A percentile compares a stretch with the other conserved stretches of the same genome.
Evolutionary conservation across 495 filamentous ascomycete species (phyloP).

Genomic region (Lophiostoma macrostomum): DNA sequence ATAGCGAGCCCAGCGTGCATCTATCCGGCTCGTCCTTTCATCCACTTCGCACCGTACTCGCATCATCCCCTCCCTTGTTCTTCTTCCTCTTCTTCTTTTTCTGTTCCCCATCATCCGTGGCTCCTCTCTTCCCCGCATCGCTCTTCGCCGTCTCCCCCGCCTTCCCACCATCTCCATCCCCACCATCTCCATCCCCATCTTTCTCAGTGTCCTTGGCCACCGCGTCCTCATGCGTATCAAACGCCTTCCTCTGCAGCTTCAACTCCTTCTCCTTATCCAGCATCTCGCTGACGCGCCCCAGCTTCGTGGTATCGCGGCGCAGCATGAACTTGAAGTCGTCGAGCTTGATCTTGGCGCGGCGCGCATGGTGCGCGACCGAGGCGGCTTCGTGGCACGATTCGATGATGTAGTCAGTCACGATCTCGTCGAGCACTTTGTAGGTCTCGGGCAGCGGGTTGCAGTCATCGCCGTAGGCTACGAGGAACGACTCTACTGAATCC

Average conservation of each 20-base stretch:
- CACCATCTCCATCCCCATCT: conserved; percentile 6
- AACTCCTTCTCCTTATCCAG: conserved; percentile 76
- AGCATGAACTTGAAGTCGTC: conserved; percentile 96
- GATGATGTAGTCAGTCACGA: conserved; percentile 76
- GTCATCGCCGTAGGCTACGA: conserved; percentile 83
- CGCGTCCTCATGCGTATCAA: conserved; percentile 53
- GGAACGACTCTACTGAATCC: conserved; percentile 66
- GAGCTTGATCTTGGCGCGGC: conserved; percentile 92
- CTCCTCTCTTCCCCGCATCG: too few relatives aligned
- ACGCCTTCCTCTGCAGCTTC: conserved; percentile 68
- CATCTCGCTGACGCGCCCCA: conserved; percentile 86
- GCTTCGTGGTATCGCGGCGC: conserved; percentile 74
- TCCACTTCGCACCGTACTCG: conserved; percentile 17
- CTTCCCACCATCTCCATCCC: conserved; percentile 1
- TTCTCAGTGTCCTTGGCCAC: conserved; percentile 37
- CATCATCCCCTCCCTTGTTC: conserved; percentile 7
- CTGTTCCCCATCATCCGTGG: conserved; percentile 10
- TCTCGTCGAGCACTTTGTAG: conserved; percentile 84
- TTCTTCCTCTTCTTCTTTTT: conserved; percentile 27
- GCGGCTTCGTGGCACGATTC: conserved; percentile 87
- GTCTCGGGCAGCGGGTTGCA: conserved; percentile 72
- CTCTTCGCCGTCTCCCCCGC: conserved; percentile 28
- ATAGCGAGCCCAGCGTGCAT: background rate
- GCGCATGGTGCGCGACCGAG: conserved; percentile 72
- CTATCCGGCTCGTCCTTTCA: conserved; percentile 7